Conservation (phyloP, 2,329 filamentous ascomycete species). For the Sarocladium oryzae region DNA sequence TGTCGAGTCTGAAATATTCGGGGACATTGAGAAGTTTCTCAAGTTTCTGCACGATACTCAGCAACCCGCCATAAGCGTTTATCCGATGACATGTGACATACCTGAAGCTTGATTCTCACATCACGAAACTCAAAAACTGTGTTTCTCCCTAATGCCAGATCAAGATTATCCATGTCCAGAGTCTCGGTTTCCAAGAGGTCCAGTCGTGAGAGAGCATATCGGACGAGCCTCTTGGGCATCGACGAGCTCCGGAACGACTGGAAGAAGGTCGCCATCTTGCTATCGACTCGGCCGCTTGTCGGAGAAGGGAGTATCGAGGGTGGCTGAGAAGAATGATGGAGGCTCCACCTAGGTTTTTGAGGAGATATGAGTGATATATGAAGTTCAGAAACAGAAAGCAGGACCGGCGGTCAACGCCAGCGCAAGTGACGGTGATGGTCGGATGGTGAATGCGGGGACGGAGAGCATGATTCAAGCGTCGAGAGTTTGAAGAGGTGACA, state of each 20-base stretch:
- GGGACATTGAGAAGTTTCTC: slow-evolving; percentile 69
- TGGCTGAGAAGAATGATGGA: too few relatives aligned
- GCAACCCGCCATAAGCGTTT: neutral
- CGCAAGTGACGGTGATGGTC: slow-evolving; percentile 3
- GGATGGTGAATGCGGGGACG: slow-evolving; percentile 8
- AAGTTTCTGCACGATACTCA: slow-evolving; percentile 61
- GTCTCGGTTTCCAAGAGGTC: slow-evolving; percentile 85
- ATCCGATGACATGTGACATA: slow-evolving; percentile 31
- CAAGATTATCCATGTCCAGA: slow-evolving; percentile 78
- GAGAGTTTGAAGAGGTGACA: slow-evolving; percentile 1
- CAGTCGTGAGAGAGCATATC: slow-evolving; percentile 75
- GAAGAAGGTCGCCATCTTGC: slow-evolving; percentile 65
- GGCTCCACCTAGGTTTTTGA: too few relatives aligned
- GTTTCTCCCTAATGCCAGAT: slow-evolving; percentile 74
- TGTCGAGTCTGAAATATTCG: slow-evolving; percentile 60
- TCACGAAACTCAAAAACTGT: slow-evolving; percentile 82
- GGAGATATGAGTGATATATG: neutral
- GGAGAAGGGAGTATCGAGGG: neutral
- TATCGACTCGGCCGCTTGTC: neutral
- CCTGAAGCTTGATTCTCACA: slow-evolving; percentile 74
- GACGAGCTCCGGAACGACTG: slow-evolving; percentile 58
- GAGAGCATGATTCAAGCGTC: slow-evolving; percentile 7
- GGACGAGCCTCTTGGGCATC: slow-evolving; percentile 83
- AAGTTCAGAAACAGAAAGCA: neutral
- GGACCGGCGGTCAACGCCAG: neutral